Evolutionary conservation across 495 filamentous ascomycete species (phyloP).

Genomic region (Lepidopterella palustris): DNA sequence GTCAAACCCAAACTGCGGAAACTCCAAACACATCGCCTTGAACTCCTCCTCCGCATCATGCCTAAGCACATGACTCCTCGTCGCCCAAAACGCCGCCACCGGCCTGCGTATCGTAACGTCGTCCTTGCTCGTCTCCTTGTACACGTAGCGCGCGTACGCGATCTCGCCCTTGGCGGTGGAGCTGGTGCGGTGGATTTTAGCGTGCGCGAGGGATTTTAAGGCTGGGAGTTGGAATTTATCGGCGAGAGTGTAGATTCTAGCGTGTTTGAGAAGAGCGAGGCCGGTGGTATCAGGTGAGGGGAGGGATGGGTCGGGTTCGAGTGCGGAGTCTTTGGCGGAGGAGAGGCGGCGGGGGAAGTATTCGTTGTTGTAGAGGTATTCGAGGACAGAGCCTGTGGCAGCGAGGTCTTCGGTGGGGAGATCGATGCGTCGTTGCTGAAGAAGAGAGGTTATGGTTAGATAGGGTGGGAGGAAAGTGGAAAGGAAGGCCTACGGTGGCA

Average conservation of each 20-base stretch:
- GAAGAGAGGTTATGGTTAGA: not conserved
- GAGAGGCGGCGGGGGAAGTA: conserved; percentile 68
- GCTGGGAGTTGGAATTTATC: conserved; percentile 66
- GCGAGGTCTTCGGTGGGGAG: conserved; percentile 67
- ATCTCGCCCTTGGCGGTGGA: conserved; percentile 82
- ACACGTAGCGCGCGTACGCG: conserved; percentile 83
- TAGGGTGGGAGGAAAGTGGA: not conserved
- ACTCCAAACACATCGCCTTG: conserved; percentile 73
- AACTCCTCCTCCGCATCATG: conserved; percentile 80
- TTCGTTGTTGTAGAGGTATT: conserved; percentile 88
- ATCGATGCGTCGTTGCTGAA: conserved; percentile 58
- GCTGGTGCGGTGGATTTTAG: conserved; percentile 84
- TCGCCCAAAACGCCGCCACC: conserved; percentile 87
- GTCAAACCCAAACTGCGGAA: conserved; percentile 85
- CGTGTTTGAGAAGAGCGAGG: conserved; percentile 74
- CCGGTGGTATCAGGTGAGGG: conserved; percentile 63
- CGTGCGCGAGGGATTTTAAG: conserved; percentile 72
- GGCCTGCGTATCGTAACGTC: conserved; percentile 73
- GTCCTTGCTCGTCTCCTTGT: conserved; percentile 61
- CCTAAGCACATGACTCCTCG: conserved; percentile 68
- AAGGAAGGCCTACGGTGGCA: conserved; percentile 39
- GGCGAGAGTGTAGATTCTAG: conserved; percentile 80
- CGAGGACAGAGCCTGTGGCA: conserved; percentile 78
- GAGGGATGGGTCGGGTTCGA: conserved; percentile 53
- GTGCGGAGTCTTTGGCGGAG: conserved; percentile 41